phyloP scores from a whole-genome alignment of 202 grass and related monocot species.

The Panicum virgatum region DNA sequence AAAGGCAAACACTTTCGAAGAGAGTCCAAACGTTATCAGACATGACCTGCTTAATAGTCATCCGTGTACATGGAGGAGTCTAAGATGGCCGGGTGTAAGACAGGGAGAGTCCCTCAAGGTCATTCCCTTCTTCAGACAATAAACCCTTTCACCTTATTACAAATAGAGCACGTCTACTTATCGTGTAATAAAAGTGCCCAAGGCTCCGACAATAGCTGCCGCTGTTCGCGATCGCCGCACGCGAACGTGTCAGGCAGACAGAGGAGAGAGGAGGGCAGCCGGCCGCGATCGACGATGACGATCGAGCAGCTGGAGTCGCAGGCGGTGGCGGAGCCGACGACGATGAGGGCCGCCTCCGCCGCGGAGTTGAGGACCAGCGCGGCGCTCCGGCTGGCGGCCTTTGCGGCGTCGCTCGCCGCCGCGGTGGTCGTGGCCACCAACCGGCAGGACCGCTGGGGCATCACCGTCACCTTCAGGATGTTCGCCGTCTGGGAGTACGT shows the following conservation, averaged over 20 bases:
- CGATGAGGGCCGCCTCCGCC: not conserved
- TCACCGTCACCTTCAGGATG: slow-evolving; percentile 44
- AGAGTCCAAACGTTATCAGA: not conserved
- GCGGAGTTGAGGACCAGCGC: not conserved
- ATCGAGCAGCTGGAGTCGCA: slow-evolving; percentile 44
- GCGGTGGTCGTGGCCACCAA: slow-evolving; percentile 40
- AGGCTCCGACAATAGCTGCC: not conserved
- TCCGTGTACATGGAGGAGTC: not conserved
- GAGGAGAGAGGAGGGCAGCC: not conserved
- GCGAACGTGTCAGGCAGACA: not conserved
- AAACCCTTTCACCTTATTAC: not conserved
- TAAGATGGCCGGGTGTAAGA: not conserved
- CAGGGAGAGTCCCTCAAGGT: not conserved
- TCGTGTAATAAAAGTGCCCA: not conserved
- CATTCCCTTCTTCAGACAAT: not conserved
- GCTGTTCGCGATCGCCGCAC: not conserved
- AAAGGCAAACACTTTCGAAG: not conserved
- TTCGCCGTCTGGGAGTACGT: slow-evolving; percentile 47
- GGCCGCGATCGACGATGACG: not conserved
- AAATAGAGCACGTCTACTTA: not conserved
- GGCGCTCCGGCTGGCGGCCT: slow-evolving; percentile 29
- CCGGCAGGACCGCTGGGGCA: slow-evolving; percentile 40
- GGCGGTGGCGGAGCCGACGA: not conserved
- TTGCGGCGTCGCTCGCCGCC: slow-evolving; percentile 32
- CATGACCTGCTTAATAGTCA: not conserved